A percentile compares a stretch with the other conserved stretches of the same genome.
phyloP scores from a whole-genome alignment of 352 stramenopile species.

The Pythium aquatile region DNA sequence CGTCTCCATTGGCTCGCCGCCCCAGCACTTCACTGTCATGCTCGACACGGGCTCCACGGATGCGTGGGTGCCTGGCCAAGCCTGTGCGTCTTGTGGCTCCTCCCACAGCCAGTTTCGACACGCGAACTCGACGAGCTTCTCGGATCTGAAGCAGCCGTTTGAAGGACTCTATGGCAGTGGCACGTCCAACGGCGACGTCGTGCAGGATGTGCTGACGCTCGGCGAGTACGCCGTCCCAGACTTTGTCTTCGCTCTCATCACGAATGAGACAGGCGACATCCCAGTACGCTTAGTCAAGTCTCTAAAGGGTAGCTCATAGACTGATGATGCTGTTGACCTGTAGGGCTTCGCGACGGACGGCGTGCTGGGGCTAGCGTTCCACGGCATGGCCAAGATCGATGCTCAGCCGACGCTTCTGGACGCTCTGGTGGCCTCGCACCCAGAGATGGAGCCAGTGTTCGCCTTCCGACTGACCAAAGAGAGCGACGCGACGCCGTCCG shows the following conservation, averaged over 20 bases:
- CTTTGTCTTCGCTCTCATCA: conserved; percentile 42
- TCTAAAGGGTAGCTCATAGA: no score
- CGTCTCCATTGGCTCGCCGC: conserved; percentile 33
- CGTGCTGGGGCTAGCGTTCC: conserved; percentile 52
- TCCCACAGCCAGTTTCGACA: conserved; percentile 40
- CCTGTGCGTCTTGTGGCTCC: conserved; percentile 57
- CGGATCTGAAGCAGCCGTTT: conserved; percentile 26
- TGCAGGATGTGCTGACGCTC: conserved; percentile 33
- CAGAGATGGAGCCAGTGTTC: conserved; percentile 36
- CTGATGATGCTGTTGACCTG: background rate
- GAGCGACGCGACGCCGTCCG: conserved; percentile 27
- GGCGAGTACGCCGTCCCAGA: conserved; percentile 32
- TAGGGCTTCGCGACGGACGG: conserved; percentile 50
- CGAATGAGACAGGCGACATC: conserved; percentile 49
- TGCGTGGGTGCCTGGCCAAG: conserved; percentile 30
- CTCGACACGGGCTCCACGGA: conserved; percentile 46
- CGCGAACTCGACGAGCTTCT: conserved; percentile 33
- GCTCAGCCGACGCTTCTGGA: conserved; percentile 42
- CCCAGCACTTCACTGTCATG: conserved; percentile 35
- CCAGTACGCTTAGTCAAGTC: conserved; percentile 21
- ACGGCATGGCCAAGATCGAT: conserved; percentile 49
- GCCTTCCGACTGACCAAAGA: conserved; percentile 43
- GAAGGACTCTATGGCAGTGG: conserved; percentile 54
- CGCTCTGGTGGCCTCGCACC: conserved; percentile 24
- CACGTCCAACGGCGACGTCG: conserved; percentile 38